Percentiles rank a stretch among this genome's conserved stretches.
phyloP scores from a whole-genome alignment of 2,329 filamentous ascomycete species.

The Alternaria sp. region DNA sequence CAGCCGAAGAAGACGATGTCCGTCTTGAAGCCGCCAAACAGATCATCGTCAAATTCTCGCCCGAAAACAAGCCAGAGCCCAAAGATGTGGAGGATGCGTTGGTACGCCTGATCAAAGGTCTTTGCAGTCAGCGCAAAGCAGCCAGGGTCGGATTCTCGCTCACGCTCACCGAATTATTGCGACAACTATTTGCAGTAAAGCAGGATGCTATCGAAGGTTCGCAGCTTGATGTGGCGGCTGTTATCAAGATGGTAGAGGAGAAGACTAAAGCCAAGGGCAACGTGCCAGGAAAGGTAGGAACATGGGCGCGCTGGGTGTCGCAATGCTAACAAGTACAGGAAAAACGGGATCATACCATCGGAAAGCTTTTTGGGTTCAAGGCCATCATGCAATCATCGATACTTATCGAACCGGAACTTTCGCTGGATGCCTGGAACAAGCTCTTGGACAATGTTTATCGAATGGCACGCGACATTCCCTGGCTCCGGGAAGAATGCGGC shows the following conservation, averaged over 20 bases:
- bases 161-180: constrained; percentile 80
- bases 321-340: constrained; percentile 64
- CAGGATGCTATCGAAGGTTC: constrained; percentile 41
- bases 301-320: not conserved
- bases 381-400: constrained; percentile 82
- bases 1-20: constrained; percentile 54
- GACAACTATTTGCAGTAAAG: constrained; percentile 67
- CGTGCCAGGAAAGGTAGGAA: constrained; percentile 60
- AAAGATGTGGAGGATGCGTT: constrained; percentile 50
- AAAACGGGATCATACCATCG: constrained; percentile 83
- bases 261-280: constrained; percentile 61
- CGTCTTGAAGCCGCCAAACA: constrained; percentile 55
- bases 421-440: constrained; percentile 65
- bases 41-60: constrained; percentile 51
- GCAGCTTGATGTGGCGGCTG: constrained; percentile 48
- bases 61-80: constrained; percentile 45
- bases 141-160: constrained; percentile 89
- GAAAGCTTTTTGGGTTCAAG: constrained; percentile 85
- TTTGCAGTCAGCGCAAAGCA: constrained; percentile 88
- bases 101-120: constrained; percentile 74
- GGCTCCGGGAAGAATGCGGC: constrained; percentile 87
- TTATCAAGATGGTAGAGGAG: constrained; percentile 60
- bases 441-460: constrained; percentile 77
- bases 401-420: constrained; percentile 65
- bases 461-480: constrained; percentile 81